Percentiles rank a stretch among this genome's conserved stretches.
These are phyloP conservation scores for Biscutella auriculata DNA, from an alignment of 441 rosid genomes.

Conservation along the genomic window DNA sequence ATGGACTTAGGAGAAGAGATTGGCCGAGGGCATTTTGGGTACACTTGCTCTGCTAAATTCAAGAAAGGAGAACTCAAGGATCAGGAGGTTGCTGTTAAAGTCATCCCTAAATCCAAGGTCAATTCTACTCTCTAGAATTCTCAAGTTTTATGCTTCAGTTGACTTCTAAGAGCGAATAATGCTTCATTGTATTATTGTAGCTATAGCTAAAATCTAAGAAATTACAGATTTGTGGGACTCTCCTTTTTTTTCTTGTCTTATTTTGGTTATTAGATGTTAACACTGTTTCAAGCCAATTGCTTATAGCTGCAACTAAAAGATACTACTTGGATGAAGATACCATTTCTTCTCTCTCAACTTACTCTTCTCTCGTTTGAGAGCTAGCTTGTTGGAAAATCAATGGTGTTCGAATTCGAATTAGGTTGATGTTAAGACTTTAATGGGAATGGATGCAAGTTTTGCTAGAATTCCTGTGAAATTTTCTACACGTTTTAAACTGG, in stretches of 20 bases:
- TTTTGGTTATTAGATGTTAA: not conserved
- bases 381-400: not conserved
- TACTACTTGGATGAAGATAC: not conserved
- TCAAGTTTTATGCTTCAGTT: not conserved
- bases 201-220: not conserved
- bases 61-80: conserved; percentile 83
- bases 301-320: not conserved
- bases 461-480: conserved; percentile 1
- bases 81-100: conserved; percentile 78
- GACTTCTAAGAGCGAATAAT: no score
- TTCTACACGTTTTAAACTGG: conserved; percentile 6
- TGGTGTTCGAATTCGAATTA: not conserved
- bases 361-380: not conserved
- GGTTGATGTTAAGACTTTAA: conserved; percentile 14
- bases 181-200: not conserved
- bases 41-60: conserved; percentile 81
- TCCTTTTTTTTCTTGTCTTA: not conserved
- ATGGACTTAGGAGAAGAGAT: conserved; percentile 76
- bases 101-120: conserved; percentile 87
- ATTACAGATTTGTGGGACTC: not conserved
- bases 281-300: not conserved
- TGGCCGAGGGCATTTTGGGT: conserved; percentile 95
- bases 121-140: not conserved
- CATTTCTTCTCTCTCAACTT: conserved; percentile 10
- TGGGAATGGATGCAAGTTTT: conserved; percentile 5